Evolutionary conservation across 345 rosid species (phyloP), one percentile per base, ranked within the genome.

Genomic region (Streptanthus diversifolius): DNA sequence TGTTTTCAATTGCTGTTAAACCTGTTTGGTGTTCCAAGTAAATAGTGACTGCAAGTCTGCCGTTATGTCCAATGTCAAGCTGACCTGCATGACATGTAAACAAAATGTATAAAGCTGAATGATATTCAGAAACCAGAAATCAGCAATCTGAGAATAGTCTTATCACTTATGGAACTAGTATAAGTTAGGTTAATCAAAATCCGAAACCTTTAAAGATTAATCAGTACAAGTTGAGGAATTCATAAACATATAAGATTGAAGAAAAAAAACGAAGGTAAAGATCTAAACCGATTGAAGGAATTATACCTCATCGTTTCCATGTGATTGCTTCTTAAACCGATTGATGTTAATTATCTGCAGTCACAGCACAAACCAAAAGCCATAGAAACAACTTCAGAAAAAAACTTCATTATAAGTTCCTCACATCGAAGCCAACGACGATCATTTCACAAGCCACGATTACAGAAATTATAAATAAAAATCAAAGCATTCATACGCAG

Each of bases 1-100:
- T 44, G 35, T 62, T 61, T 27, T 29, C 47, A 70, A 24, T 63
- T 21, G 45, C 11, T 64, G 30, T 7, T 39, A 49, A 64, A 95
- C 99, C 97, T 92, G 98, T 73, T 95, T 92, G 3, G 99, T 92
- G 85, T 95, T 95, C 99, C 99, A 92, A 44, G 97, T 90, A 77
- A 90, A 95, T 35, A 92, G 66, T 30, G 99, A 86, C 75, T 88
- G 92, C 52, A 95, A 77, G 64, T 95, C 93, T 12, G 96, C 97
- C 24, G 92, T 45, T 78, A 95, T 85, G 74, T 95, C 93, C 86
- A 95, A 55, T 11, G 88, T 87, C 78, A 95, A 67, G 86, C 96
- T 90, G 72, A 95, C 96, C 99, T 95, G 63, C 73, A 86, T 53
- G 55, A 51, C 62, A 70, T 32, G 65, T 44, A 51, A n/a, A n/a